Evolutionary conservation across 805 yeast genomes (phyloP).

Genomic region (Candida endomychidarum): DNA sequence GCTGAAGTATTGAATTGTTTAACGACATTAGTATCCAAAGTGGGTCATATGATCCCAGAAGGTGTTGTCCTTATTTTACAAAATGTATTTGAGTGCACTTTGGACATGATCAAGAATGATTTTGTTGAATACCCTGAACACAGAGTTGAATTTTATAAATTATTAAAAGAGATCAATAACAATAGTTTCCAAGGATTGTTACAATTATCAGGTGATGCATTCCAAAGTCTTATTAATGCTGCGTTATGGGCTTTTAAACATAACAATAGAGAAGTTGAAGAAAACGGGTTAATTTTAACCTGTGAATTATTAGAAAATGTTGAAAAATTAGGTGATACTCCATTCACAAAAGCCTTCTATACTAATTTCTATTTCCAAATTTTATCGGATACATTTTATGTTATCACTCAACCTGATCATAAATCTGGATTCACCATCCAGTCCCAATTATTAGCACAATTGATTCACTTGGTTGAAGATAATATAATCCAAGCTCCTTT

Average conservation of each 20-base stretch:
- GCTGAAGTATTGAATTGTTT: conserved; percentile 96
- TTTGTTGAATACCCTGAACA: conserved; percentile 97
- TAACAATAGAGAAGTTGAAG: conserved; percentile 95
- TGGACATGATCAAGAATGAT: conserved; percentile 93
- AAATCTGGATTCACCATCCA: conserved; percentile 93
- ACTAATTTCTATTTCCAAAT: conserved; percentile 86
- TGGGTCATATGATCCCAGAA: conserved; percentile 84
- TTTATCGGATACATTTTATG: conserved; percentile 87
- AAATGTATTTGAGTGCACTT: conserved; percentile 89
- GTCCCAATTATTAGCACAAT: conserved; percentile 76
- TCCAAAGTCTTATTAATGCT: conserved; percentile 87
- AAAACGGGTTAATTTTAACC: conserved; percentile 81
- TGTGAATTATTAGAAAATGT: conserved; percentile 83
- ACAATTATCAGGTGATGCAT: conserved; percentile 87
- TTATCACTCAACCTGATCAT: conserved; percentile 95
- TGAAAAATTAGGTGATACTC: conserved; percentile 66
- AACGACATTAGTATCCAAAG: conserved; percentile 83
- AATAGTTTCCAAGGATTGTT: conserved; percentile 84
- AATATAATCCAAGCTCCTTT: conserved; percentile 74
- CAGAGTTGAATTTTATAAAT: conserved; percentile 91
- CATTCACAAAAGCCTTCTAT: conserved; percentile 83
- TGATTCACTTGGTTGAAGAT: conserved; percentile 80
- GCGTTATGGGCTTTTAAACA: conserved; percentile 98
- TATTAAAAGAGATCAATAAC: conserved; percentile 81
- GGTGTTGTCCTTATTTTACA: conserved; percentile 86